A percentile compares a stretch with the other conserved stretches of the same genome.
These are phyloP conservation scores for Coemansia sp. DNA, from an alignment of 192 early-diverging fungal genomes.

Conservation along the genomic window DNA sequence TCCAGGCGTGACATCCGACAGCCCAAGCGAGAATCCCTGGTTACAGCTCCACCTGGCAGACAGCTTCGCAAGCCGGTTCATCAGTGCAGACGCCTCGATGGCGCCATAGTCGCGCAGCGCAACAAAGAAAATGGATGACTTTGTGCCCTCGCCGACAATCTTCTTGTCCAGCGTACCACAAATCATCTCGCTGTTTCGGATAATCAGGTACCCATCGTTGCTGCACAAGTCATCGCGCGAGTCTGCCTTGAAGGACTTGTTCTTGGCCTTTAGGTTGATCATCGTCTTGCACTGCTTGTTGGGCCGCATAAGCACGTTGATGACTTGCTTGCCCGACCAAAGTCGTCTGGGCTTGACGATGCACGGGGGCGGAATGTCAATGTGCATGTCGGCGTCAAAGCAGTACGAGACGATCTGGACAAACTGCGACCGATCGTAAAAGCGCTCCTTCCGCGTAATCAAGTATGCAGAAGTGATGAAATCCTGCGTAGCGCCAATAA, in stretches of 20 bases:
- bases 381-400: slow-evolving; percentile 74
- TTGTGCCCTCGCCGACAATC: slow-evolving; percentile 95
- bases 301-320: slow-evolving; percentile 84
- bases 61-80: slow-evolving; percentile 94
- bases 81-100: slow-evolving; percentile 78
- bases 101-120: slow-evolving; percentile 90
- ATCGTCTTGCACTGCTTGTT: slow-evolving; percentile 62
- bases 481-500: slow-evolving; percentile 99
- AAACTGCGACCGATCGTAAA: slow-evolving; percentile 93
- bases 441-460: slow-evolving; percentile 88
- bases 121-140: slow-evolving; percentile 90
- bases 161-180: slow-evolving; percentile 92
- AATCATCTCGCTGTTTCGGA: slow-evolving; percentile 93
- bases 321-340: slow-evolving; percentile 98
- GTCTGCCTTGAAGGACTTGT: slow-evolving; percentile 63
- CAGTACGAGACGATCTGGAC: slow-evolving; percentile 90
- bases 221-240: slow-evolving; percentile 74
- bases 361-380: slow-evolving; percentile 92
- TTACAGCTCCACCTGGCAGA: slow-evolving; percentile 90
- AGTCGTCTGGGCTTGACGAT: slow-evolving; percentile 84
- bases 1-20: slow-evolving; percentile 94
- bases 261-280: slow-evolving; percentile 91
- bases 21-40: slow-evolving; percentile 97
- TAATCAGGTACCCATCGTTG: slow-evolving; percentile 85
- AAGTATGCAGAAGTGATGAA: slow-evolving; percentile 97